Base-by-base conservation (phyloP, 2,329 filamentous ascomycete species). In the Epichloe amarillans region DNA sequence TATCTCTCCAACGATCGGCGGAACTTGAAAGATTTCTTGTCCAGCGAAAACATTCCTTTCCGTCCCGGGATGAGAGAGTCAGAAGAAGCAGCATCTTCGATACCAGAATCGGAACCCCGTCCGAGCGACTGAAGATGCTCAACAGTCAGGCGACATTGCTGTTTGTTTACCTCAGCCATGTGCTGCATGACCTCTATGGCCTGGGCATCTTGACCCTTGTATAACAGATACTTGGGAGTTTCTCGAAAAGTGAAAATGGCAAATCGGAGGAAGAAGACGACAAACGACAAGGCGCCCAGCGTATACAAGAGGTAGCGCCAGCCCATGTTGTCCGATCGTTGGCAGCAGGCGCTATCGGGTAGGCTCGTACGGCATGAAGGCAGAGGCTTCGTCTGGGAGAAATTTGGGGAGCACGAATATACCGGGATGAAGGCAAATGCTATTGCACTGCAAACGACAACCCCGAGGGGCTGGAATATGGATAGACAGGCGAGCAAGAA, bases 401-500 rank as follows among this genome's bases (percentile, higher is more conserved):
- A 76, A 57, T 76, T 74, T 26, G 74, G 73, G 0, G 64, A 66
- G 61, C 75, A 78, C 1, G 71, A 72, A 56, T 72, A 72, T 3
- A 65, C 66, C 0, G 75, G 74, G 45, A 77, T 75, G 56, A 75
- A 76, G 4, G 69, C 73, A 38, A 77, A 78, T 0, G 75, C 74
- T 40, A 79, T 69, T 11, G 68, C 69, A 42, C 67, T 72, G 54
- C 69, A 72, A 30, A 77, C 57, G 3, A 77, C 71, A 3, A 79
- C 74, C 12, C 76, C 75, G 10, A 79, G 68, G 1, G 76, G 76
- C 52, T 79, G 75, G 52, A 77, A 79, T 26, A 79, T 64, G 2
- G 74, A 78, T 0, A 80, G 63, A 2, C 75, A 63, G 0, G 75
- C 70, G 7, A 79, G 63, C 2, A 79, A 62, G 53, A 76, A 78